Evolutionary conservation across 164 flowering plant genomes (phyloP).

Genomic region (Houttuynia cordata): DNA sequence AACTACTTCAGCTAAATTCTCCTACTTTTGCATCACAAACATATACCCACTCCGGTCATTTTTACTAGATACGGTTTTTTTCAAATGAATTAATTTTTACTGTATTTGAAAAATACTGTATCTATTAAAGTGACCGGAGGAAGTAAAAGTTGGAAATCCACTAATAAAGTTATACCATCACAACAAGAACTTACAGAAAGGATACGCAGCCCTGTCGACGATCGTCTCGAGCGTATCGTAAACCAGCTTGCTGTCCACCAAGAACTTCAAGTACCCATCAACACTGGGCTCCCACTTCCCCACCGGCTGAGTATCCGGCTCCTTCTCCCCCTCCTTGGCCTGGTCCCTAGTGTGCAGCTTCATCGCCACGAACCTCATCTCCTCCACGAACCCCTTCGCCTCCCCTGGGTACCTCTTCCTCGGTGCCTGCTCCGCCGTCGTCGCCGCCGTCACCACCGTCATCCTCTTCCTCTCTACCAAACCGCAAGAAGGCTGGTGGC

Average conservation of each 20-base stretch:
- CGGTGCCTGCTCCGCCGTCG: constrained; percentile 47
- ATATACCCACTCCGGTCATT: no score
- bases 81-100: no score
- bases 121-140: neutral
- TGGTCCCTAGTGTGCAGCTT: constrained; percentile 86
- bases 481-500: no score
- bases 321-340: constrained; percentile 84
- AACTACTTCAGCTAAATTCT: no score
- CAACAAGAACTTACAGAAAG: constrained; percentile 44
- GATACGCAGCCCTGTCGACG: constrained; percentile 46
- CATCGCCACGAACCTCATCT: constrained; percentile 95
- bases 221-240: constrained; percentile 82
- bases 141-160: neutral
- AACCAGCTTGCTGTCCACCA: constrained; percentile 87
- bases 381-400: constrained; percentile 88
- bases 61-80: no score
- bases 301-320: constrained; percentile 34
- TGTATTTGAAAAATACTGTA: no score
- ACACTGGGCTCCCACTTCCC: constrained; percentile 70
- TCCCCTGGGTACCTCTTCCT: constrained; percentile 64
- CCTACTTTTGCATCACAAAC: no score
- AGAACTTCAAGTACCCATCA: constrained; percentile 77
- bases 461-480: no score
- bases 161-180: neutral
- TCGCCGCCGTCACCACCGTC: constrained; percentile 20